Base-by-base conservation (phyloP, 768 basidiomycete genomes). In the Rubroboletus pulcherrimus region DNA sequence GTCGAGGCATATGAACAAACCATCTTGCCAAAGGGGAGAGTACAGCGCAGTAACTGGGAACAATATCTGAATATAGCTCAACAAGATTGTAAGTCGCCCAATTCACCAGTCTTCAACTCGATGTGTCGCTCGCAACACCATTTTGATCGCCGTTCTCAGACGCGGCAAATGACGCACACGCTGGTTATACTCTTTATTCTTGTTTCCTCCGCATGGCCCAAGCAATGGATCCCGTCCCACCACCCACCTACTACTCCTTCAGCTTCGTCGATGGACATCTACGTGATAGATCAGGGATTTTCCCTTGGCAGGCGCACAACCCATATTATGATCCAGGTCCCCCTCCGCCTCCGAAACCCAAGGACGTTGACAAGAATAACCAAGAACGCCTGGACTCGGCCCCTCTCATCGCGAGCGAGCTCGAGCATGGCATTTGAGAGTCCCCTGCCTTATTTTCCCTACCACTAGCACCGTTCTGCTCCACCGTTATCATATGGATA, bases 41-140 rank as follows among this genome's bases (percentile, higher is more conserved):
- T 79, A n/a, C 79, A 78, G 31, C 77, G 78, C 30, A 87, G 84
- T 63, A 85, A 92, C 61, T 92, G 90, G 90, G 85, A 89, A 64
- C 67, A 52, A 5, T 3, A 24, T 17, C 73, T 92, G 10, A 71
- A 68, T 41, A 17, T 46, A 5, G 47, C 55, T 6, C 86, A 89
- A 68, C 76, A 77, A 57, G 78, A 83, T 62, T 91, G 89, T 91
- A 55, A 65, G 84, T 75, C 10, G 8, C 10, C 17, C 46, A 9
- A 24, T 31, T 38, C 38, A 34, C 19, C 30, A 1, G 7, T n/a
- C 17, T 30, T 21, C 42, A 11, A 15, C 31, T 45, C n/a, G 31
- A 41, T 40, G 0, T 17, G 33, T 47, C 29, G 19, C 33, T 56
- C 41, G 15, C 19, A 53, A 34, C 26, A n/a, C 0, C 14, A 53